A percentile compares a stretch with the other conserved stretches of the same genome.
These are phyloP conservation scores for Pythium monospermum DNA, from an alignment of 352 stramenopile species.

Conservation along the genomic window DNA sequence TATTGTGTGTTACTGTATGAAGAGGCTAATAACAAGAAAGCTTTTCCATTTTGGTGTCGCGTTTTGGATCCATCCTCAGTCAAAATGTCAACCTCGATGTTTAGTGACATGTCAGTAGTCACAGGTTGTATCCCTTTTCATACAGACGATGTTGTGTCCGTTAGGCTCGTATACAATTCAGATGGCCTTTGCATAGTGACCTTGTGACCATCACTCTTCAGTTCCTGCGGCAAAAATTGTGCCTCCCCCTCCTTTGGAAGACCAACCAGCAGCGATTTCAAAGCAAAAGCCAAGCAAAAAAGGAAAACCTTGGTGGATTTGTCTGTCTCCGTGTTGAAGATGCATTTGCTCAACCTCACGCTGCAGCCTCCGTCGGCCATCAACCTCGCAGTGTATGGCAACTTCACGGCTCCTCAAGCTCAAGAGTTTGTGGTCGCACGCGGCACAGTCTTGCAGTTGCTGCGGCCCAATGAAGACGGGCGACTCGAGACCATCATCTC, in stretches of 20 bases:
- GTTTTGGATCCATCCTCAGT: too few relatives aligned
- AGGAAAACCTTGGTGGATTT: constrained; percentile 2
- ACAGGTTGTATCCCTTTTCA: too few relatives aligned
- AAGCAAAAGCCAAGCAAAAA: neutral
- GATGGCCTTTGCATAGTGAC: too few relatives aligned
- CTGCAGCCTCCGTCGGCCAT: constrained; percentile 80
- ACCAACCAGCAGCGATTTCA: constrained; percentile 4
- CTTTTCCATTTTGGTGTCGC: too few relatives aligned
- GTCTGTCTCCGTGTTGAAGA: constrained; percentile 14
- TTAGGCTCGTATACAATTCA: too few relatives aligned
- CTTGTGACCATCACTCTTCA: constrained; percentile 22
- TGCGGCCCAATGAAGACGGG: constrained; percentile 73
- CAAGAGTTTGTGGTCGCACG: constrained; percentile 95
- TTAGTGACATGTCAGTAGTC: too few relatives aligned
- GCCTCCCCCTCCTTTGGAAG: constrained; percentile 11
- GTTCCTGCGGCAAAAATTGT: constrained; percentile 5
- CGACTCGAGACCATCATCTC: constrained; percentile 76
- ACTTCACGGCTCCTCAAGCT: constrained; percentile 87
- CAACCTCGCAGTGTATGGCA: constrained; percentile 85
- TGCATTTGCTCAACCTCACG: constrained; percentile 88
- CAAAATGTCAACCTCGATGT: too few relatives aligned
- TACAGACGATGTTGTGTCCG: too few relatives aligned
- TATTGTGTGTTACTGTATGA: too few relatives aligned
- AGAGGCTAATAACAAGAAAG: too few relatives aligned
- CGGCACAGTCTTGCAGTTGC: constrained; percentile 93